Percentiles rank a stretch among this genome's conserved stretches.
Evolutionary conservation across 2,329 filamentous ascomycete genomes (phyloP).

Genomic region (Penicillium digitatum): DNA sequence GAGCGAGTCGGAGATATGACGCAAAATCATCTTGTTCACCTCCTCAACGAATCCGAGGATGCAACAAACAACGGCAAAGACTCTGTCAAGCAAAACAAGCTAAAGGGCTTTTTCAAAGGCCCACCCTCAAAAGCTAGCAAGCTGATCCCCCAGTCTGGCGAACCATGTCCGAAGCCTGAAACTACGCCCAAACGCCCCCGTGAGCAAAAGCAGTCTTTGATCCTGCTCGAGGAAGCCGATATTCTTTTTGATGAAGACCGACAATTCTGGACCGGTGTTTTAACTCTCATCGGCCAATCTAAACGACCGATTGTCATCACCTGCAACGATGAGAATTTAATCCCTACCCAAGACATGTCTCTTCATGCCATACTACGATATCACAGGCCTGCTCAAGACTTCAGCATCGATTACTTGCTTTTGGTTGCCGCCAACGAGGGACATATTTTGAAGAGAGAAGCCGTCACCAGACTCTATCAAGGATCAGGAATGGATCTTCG

Average conservation of each 20-base stretch:
- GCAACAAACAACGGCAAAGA: conserved; percentile 36
- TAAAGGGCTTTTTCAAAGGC: conserved; percentile 75
- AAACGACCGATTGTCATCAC: conserved; percentile 92
- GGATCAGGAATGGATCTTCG: conserved; percentile 70
- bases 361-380: conserved; percentile 83
- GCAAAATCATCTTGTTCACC: conserved; percentile 81
- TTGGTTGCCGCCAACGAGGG: conserved; percentile 84
- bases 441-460: conserved; percentile 66
- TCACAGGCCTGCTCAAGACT: conserved; percentile 58
- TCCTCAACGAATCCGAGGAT: conserved; percentile 33
- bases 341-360: conserved; percentile 70
- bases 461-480: conserved; percentile 66
- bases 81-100: conserved; percentile 69
- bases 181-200: conserved; percentile 34
- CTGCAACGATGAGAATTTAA: conserved; percentile 83
- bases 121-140: conserved; percentile 38
- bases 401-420: conserved; percentile 75
- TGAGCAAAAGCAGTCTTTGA: conserved; percentile 85
- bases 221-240: conserved; percentile 90
- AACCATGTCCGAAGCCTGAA: conserved; percentile 22
- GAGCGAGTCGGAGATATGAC: conserved; percentile 97
- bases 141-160: conserved; percentile 18
- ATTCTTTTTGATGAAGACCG: conserved; percentile 93
- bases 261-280: conserved; percentile 84
- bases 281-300: conserved; percentile 73